phyloP scores from a whole-genome alignment of 1,284 basidiomycete genomes.

The Meripilus lineatus region DNA sequence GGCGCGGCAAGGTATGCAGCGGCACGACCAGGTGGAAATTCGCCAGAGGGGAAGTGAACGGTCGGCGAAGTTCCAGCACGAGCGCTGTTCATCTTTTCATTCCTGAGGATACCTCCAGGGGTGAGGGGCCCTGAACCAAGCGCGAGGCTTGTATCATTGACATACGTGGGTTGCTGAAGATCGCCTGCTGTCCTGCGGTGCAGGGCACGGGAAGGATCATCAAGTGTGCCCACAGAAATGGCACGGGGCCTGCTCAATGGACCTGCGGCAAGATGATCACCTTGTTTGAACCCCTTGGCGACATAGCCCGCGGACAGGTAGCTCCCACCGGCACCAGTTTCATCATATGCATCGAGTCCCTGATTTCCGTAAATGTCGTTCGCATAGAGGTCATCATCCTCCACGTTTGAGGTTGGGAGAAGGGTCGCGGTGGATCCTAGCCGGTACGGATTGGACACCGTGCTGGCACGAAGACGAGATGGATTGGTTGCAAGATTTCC shows the following conservation, averaged over 20 bases:
- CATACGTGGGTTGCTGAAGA: constrained; percentile 47
- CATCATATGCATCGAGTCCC: constrained; percentile 43
- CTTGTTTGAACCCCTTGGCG: constrained; percentile 68
- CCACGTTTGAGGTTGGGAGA: constrained; percentile 57
- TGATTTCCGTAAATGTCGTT: constrained; percentile 51
- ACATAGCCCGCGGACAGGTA: constrained; percentile 56
- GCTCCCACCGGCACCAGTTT: constrained; percentile 36
- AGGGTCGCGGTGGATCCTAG: constrained; percentile 55
- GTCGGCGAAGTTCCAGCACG: constrained; percentile 50
- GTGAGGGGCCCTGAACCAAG: constrained; percentile 36
- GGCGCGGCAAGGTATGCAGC: constrained; percentile 68
- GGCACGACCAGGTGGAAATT: constrained; percentile 45
- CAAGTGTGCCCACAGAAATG: constrained; percentile 88
- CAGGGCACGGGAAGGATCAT: constrained; percentile 60
- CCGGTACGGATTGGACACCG: constrained; percentile 82
- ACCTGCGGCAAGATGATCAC: constrained; percentile 54
- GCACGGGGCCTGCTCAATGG: constrained; percentile 68
- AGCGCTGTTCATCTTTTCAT: constrained; percentile 40
- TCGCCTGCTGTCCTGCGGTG: constrained; percentile 62
- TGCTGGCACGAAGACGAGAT: constrained; percentile 80
- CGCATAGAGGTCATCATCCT: constrained; percentile 66
- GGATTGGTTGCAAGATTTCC: constrained; percentile 72
- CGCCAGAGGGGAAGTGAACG: constrained; percentile 67
- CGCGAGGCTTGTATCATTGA: constrained; percentile 46
- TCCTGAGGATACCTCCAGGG: constrained; percentile 55